Base-by-base conservation (phyloP, 495 filamentous ascomycete genomes). In the Xylaria flabelliformis region DNA sequence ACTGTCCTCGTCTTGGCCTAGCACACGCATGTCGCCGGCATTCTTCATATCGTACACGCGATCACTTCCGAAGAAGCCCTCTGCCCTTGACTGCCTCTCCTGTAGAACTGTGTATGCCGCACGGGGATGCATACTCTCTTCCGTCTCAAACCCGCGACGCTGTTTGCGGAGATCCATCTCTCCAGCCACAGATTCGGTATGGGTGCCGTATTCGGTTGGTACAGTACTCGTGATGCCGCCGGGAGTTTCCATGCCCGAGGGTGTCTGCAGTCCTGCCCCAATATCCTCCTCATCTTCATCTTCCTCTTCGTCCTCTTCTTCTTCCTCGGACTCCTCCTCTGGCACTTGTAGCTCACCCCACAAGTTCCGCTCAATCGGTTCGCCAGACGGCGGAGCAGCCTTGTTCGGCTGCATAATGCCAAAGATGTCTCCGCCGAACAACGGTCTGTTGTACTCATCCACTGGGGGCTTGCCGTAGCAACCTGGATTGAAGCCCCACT, bases 331-430 rank as follows among this genome's bases (percentile, higher is more conserved):
- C 70, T 97, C 94, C 2, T 90, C 91, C 72, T 94, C 90, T 70
- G 93, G 91, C 76, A 94, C 92, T 75, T 97, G 94, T n/a, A 99
- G 83, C 78, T 97, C 94, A 34, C 96, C 96, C 96, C 96, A 99
- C 2, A 97, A 83, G 21, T 91, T 93, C 76, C 91, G 92, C 76
- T 98, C 95, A 32, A 98, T 87, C 4, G 93, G 93, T 78, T 97
- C 95, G 19, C 91, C 92, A 42, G 88, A 86, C 86, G 90, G 58
- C 74, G 85, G 75, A 86, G 85, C 79, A 88, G 85, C 75, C 75
- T 73, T 80, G 73, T 73, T 83, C 29, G 88, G 88, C 72, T 93
- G 91, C 69, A 93, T 83, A 61, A 95, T 90, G 69, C 96, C 96
- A 77, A 97, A 97, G 41, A 97, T 93, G 80, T 98, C 96, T 67